phyloP scores from a whole-genome alignment of 2,329 filamentous ascomycete species.

The Fusarium tjaetaba region DNA sequence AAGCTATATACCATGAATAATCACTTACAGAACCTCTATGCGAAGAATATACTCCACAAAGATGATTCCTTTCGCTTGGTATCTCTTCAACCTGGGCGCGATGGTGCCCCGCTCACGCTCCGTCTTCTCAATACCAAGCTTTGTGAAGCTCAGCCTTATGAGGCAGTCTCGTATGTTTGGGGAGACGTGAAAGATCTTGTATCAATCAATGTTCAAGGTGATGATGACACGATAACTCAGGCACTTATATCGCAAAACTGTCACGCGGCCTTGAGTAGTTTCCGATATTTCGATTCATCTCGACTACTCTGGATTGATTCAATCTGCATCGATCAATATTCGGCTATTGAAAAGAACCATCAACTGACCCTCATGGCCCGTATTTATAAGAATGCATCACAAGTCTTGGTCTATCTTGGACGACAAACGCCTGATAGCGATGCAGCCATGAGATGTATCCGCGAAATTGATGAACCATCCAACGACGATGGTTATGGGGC shows the following conservation, averaged over 20 bases:
- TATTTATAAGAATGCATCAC: not conserved
- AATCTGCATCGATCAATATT: not conserved
- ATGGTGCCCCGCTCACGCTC: not conserved
- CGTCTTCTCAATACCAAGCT: not conserved
- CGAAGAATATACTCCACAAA: not conserved
- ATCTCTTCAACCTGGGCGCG: not conserved
- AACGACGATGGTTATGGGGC: not conserved
- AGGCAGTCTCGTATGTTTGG: not conserved
- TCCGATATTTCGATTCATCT: not conserved
- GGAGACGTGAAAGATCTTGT: not conserved
- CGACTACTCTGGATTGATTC: not conserved
- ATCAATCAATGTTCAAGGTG: accelerated
- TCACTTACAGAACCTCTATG: not conserved
- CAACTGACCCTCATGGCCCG: not conserved
- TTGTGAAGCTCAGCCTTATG: not conserved
- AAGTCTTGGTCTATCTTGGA: not conserved
- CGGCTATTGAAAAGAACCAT: not conserved
- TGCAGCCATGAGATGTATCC: not conserved
- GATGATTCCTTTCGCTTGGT: not conserved
- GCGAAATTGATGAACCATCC: not conserved
- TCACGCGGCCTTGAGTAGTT: not conserved
- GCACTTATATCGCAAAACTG: not conserved
- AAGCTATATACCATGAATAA: not conserved
- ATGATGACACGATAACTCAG: accelerated
- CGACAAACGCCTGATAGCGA: not conserved